Base-by-base conservation (phyloP, 805 yeast genomes). In the Cephaloascus albidus region DNA sequence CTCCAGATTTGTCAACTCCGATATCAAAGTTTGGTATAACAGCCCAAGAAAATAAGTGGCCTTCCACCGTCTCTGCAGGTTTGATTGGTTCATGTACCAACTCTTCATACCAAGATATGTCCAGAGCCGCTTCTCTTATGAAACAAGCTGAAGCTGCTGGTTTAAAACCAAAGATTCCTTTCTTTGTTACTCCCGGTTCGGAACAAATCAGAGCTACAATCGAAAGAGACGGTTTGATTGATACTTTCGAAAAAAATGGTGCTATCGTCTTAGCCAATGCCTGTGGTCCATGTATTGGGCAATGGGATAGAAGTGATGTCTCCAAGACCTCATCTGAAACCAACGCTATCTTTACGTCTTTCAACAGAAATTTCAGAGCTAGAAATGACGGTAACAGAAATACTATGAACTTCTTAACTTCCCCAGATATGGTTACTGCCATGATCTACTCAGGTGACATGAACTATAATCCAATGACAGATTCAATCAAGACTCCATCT, bases 281-380 rank as follows among this genome's bases (percentile, higher is more conserved):
- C 17, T 90, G 98, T 74, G 98, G 98, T 51, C 98, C 97, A 55
- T 90, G 98, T 72, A 90, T 90, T 58, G 98, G 98, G 43, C 98
- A 90, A 72, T 90, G 98, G 98, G 96, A 93, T 61, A 84, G 97
- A 71, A 72, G 75, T 48, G 95, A 85, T 57, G 75, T 85, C 35
- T 61, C 75, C 36, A 78, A 78, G 58, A 67, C 72, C 20, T 73
- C 82, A 4, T 68, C 70, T 39, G 87, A 81, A 47, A 71, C 72
- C 52, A 89, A 88, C 64, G 85, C 97, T 39, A 93, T 90, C 51
- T 89, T 90, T 65, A 88, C 97, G 4, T 89, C 97, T 10, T 90
- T 89, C 76, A 90, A 90, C 78, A 84, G 98, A 75, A 90, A 90
- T 67, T 90, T 90, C 76, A 82, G 93, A 63, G 86, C 97, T 30